Conservation (phyloP, 345 rosid genomes). For the Aquilaria yunnanensis region DNA sequence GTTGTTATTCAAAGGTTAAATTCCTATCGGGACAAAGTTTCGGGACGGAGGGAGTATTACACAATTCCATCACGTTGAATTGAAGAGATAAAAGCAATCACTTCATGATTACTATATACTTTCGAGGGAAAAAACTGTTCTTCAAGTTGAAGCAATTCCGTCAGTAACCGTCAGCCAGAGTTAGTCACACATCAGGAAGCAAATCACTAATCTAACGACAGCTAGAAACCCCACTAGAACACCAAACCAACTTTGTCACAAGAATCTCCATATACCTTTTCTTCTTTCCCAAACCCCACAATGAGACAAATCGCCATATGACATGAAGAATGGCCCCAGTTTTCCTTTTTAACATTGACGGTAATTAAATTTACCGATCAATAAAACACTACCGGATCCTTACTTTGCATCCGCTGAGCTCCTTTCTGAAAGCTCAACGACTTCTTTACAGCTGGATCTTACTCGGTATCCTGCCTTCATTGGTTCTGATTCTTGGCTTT, state of each 20-base stretch:
- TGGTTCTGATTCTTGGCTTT: conserved; percentile 49
- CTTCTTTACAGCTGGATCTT: conserved; percentile 19
- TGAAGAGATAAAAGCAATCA: no score
- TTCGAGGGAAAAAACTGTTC: no score
- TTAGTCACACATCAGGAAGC: conserved; percentile 15
- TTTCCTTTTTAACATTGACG: conserved; percentile 8
- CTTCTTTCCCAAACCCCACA: conserved; percentile 19
- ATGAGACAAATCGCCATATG: conserved; percentile 19
- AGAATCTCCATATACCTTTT: conserved; percentile 19
- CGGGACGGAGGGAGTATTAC: no score
- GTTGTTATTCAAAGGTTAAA: no score
- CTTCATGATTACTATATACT: no score
- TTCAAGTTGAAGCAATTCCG: conserved; percentile 9
- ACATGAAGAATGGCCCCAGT: conserved; percentile 6
- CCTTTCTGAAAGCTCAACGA: conserved; percentile 15
- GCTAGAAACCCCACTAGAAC: conserved; percentile 9
- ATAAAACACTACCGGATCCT: conserved; percentile 26
- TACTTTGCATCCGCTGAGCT: conserved; percentile 14
- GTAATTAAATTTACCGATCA: conserved; percentile 18
- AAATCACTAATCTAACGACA: conserved; percentile 20
- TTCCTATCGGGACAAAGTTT: no score
- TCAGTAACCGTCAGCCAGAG: conserved; percentile 11
- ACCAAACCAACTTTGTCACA: conserved; percentile 16
- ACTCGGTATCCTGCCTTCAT: conserved; percentile 13
- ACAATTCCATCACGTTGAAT: no score